These are phyloP conservation scores for Antrodiella citrinella DNA, from an alignment of 768 basidiomycete genomes.

Conservation along the genomic window DNA sequence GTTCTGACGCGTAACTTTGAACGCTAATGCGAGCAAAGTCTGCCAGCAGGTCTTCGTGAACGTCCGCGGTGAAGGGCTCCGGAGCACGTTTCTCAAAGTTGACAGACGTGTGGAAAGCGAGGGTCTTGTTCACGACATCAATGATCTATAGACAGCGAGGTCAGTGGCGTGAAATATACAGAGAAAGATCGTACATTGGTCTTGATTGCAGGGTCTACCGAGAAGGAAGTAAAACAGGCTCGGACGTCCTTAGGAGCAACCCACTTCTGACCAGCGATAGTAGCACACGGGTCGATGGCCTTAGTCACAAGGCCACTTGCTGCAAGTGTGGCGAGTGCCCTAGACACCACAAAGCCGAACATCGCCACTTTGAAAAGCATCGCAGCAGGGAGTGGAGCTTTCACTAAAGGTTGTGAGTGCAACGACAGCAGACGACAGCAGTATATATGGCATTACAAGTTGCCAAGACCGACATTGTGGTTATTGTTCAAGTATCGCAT, in stretches of 20 bases:
- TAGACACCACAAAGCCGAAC: background rate
- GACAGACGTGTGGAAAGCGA: conserved; percentile 54
- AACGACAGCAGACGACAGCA: no score
- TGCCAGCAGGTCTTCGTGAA: conserved; percentile 46
- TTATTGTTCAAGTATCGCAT: no score
- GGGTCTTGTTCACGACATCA: conserved; percentile 47
- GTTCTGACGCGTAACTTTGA: conserved; percentile 40
- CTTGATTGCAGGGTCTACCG: conserved; percentile 38
- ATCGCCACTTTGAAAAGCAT: background rate
- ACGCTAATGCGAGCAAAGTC: conserved; percentile 41
- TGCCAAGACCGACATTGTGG: no score
- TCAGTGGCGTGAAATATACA: no score
- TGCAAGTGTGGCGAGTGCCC: background rate
- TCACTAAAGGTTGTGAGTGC: no score
- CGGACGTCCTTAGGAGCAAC: conserved; percentile 42
- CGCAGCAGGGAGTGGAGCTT: background rate
- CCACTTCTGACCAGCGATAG: conserved; percentile 48
- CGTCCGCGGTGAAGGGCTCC: conserved; percentile 41
- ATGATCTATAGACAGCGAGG: conserved; percentile 32
- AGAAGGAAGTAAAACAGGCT: conserved; percentile 42
- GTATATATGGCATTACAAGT: no score
- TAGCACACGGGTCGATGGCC: conserved; percentile 41
- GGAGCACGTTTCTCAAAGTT: conserved; percentile 54
- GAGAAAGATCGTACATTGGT: conserved; percentile 38
- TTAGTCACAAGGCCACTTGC: background rate